Conservation (phyloP, 148 eudicot genomes). For the Fagopyrum tataricum region DNA sequence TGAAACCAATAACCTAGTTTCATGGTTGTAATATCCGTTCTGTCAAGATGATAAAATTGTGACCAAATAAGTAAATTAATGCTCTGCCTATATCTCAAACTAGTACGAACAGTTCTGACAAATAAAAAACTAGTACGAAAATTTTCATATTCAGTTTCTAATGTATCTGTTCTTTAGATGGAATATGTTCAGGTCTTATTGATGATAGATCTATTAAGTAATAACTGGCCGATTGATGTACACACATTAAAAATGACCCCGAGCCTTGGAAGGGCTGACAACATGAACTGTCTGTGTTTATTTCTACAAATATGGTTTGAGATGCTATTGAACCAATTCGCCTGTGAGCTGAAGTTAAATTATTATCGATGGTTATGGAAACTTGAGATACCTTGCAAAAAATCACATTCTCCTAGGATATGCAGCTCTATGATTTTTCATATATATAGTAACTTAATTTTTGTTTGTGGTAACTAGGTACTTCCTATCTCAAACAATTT, state of each 20-base stretch:
- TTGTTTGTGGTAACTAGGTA: not conserved
- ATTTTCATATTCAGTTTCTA: too few relatives aligned
- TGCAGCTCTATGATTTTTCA: not conserved
- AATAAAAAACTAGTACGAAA: too few relatives aligned
- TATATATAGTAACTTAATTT: not conserved
- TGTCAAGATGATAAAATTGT: too few relatives aligned
- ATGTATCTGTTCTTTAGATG: too few relatives aligned
- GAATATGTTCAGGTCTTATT: not conserved
- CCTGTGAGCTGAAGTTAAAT: not conserved
- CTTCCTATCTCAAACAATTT: not conserved
- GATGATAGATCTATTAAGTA: not conserved
- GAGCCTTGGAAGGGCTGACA: not conserved
- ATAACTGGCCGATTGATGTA: not conserved
- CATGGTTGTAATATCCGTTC: too few relatives aligned
- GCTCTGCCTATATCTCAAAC: too few relatives aligned
- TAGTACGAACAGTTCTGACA: too few relatives aligned
- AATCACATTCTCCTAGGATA: not conserved
- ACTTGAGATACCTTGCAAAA: not conserved
- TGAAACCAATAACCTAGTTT: too few relatives aligned
- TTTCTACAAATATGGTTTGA: not conserved
- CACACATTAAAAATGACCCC: not conserved
- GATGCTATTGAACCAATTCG: not conserved
- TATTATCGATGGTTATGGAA: not conserved
- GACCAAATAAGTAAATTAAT: too few relatives aligned
- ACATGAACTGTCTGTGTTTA: not conserved